Base-by-base conservation (phyloP, 2,329 filamentous ascomycete species). In the Aspergillus fischeri region DNA sequence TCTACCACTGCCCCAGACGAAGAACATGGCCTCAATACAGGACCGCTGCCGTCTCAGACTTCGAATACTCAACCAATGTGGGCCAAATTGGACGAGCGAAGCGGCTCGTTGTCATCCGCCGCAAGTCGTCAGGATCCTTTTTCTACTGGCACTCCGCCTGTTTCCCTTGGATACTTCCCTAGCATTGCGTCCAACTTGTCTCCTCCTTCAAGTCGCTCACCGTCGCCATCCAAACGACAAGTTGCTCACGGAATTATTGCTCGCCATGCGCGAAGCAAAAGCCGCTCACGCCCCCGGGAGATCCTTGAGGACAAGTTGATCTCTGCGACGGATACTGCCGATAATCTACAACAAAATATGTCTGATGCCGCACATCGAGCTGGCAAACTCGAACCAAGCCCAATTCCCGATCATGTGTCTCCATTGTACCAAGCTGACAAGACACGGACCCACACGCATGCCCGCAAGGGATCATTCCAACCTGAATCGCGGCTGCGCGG, bases 141-240 rank as follows among this genome's bases (percentile, higher is more conserved):
- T 51, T 77, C 74, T 38, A 79, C 71, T 69, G 80, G 58, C 73
- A 83, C 65, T 64, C 77, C 64, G 24, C 72, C 75, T 42, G 63
- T 63, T 17, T 68, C 68, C 29, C 59, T 67, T 41, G 73, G 75
- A 1, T 78, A 82, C 32, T 80, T 87, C 52, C 84, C 85, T 3
- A 81, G 81, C 11, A 83, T 87, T 58, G 82, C 82, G 24, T 80
- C 83, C 61, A 86, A 89, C 56, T 70, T 88, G 8, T 89, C 88
- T 3, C 83, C 86, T 1, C 77, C 81, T 3, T 79, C 78, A 7
- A 91, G 86, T 65, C 82, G 88, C 25, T 80, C 83, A 1, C 77
- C 78, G 2, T 91, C 89, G 6, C 88, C 88, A 29, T 76, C 78
- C 0, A 82, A 86, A 52, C 88, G 84, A 54, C 81, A 83, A 0